Evolutionary conservation across 2,329 filamentous ascomycete genomes (phyloP), one percentile per base, ranked within the genome.

Genomic region (Phyllosticta citribraziliensis): DNA sequence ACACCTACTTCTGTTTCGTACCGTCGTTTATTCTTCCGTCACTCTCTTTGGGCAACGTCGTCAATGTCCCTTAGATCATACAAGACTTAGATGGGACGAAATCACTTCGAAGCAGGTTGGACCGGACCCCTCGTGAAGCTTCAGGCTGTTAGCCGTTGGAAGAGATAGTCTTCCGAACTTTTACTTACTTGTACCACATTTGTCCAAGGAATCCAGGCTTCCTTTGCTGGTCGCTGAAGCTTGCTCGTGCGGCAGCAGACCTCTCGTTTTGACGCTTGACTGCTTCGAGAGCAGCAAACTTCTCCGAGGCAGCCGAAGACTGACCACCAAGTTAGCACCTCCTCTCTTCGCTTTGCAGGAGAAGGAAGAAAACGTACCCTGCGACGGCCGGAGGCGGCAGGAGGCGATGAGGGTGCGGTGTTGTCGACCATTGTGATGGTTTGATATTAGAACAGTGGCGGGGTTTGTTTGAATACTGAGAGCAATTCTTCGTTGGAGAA

Each of bases 231-330:
- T 63, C 62, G 2, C 51, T 35, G 50, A 63, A 61, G 54, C 62
- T 63, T 17, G 58, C 58, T 10, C 62, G 57, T 8, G 56, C 52
- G 11, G 56, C 58, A 5, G 58, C 35, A 10, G 53, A 27, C 8
- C 56, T 47, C 54, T 56, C 55, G 22, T 61, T 60, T 12, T 63
- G 55, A 17, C 62, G 57, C 58, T 63, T 63, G 25, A 30, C n/a
- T 14, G 54, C 58, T 17, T 53, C 47, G 6, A 63, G 62, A 35
- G 35, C 25, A 14, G 62, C 58, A 22, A 61, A 63, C 11, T 52
- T 58, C 54, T 57, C 58, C 6, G 62, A 52, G 3, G 58, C 58
- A n/a, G 14, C n/a, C 1, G 58, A 63, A 3, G 58, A 63, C 57
- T 63, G 5, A 2, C 47, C 2, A 25, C 1, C 11, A 5, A 10